Percentiles rank a stretch among this genome's conserved stretches.
Evolutionary conservation across 306 rosid species (phyloP).

Genomic region (Cicer arietinum): DNA sequence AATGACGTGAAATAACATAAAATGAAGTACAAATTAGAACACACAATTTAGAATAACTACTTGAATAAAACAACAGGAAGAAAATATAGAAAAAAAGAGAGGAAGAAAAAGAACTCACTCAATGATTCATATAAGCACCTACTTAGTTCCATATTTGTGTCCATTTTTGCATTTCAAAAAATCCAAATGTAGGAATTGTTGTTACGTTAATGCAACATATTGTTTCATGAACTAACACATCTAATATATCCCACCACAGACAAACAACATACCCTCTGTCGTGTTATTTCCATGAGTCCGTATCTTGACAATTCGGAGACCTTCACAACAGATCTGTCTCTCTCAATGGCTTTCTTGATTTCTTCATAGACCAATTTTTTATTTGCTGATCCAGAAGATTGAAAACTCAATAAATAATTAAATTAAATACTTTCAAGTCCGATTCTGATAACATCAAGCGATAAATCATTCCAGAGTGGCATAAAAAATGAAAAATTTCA

Average conservation of each 20-base stretch:
- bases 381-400: constrained; percentile 66
- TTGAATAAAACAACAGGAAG: constrained; percentile 29
- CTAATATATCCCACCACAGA: constrained; percentile 31
- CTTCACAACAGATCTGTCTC: constrained; percentile 88
- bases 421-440: constrained; percentile 26
- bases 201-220: constrained; percentile 22
- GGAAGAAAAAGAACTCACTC: background rate
- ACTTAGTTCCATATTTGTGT: constrained; percentile 24
- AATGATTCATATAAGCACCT: constrained; percentile 8
- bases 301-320: constrained; percentile 93
- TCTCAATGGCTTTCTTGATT: constrained; percentile 90
- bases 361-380: constrained; percentile 96
- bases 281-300: constrained; percentile 98
- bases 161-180: constrained; percentile 18
- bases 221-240: constrained; percentile 23
- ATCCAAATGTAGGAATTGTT: constrained; percentile 31
- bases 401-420: constrained; percentile 38
- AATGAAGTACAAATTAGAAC: constrained; percentile 10
- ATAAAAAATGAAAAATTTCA: constrained; percentile 34
- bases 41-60: constrained; percentile 20
- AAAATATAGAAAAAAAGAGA: background rate
- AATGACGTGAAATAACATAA: constrained; percentile 3
- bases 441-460: constrained; percentile 40
- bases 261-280: constrained; percentile 81
- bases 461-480: constrained; percentile 28